Evolutionary conservation across 2,329 filamentous ascomycete species (phyloP), one percentile per base, ranked within the genome.

Genomic region (Aspergillus sp.): DNA sequence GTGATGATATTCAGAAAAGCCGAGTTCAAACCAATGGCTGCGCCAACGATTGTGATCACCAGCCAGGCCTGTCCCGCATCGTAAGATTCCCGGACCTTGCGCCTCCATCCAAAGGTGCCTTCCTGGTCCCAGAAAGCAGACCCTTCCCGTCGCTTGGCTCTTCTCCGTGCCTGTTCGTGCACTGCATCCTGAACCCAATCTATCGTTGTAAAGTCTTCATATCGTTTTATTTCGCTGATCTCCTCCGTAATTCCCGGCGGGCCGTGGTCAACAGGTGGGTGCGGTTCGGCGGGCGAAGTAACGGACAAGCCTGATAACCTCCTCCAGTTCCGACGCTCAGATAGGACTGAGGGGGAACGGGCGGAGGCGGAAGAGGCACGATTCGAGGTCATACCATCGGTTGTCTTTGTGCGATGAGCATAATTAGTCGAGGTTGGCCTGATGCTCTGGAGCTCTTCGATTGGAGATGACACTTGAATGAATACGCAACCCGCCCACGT

Each of bases 161-260:
- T 88, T 49, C 91, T 82, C 43, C 90, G 82, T 37, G 88, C 74
- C 64, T 95, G 88, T 66, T 96, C 93, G 51, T 90, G 85, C 30
- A 90, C 86, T 8, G 91, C 90, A 78, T 98, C 93, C 66, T 98
- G 91, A 0, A 98, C 91, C 93, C 93, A 98, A 69, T 98, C 93
- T 81, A 76, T 72, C 1, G 93, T 98, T 5, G 90, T 95, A 65
- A 98, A 98, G 70, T 98, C 93, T 78, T 95, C 93, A 71, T 98
- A 98, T 71, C 91, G 81, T 72, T 96, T 96, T 65, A 98, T 97
- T 73, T 96, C 86, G 27, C 87, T 90, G 62, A 98, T 95, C 71
- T 98, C 93, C 62, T 97, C 90, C 48, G 90, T 86, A 53, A 95
- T 88, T 50, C 85, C 81, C 48, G 84, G 79, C 58, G 87, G 58